These are phyloP conservation scores for Eudorina sp. DNA, from an alignment of 139 green algal species.

Conservation along the genomic window DNA sequence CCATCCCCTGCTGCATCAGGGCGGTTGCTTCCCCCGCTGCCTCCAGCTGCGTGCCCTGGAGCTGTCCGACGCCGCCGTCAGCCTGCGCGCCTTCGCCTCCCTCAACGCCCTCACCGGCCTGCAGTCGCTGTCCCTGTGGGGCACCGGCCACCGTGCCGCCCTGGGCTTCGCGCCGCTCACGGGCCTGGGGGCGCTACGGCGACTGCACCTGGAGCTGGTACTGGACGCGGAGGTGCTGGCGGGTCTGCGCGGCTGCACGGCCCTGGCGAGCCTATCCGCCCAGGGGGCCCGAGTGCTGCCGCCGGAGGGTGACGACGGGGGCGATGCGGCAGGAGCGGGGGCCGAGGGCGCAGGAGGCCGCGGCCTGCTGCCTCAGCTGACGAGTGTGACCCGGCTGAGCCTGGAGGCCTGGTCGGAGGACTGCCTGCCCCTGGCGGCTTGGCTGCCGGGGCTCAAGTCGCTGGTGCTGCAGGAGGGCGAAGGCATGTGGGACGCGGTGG, in stretches of 20 bases:
- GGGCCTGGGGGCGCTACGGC: background rate
- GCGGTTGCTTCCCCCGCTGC: background rate
- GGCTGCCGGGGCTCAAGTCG: constrained; percentile 17
- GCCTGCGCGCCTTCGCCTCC: background rate
- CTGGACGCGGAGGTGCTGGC: background rate
- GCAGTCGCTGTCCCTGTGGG: background rate
- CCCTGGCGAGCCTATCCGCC: constrained; percentile 9
- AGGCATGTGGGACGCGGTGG: constrained; percentile 28
- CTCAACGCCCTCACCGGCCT: constrained; percentile 25
- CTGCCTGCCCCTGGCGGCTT: constrained; percentile 19
- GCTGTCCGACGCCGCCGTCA: constrained; percentile 19
- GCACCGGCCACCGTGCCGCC: constrained; percentile 5
- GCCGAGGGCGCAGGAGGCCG: background rate
- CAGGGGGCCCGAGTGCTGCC: background rate
- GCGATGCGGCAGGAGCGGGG: background rate
- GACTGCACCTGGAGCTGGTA: constrained; percentile 37
- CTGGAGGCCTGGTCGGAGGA: constrained; percentile 13
- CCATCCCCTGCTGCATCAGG: background rate
- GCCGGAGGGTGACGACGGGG: background rate
- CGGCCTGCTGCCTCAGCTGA: background rate
- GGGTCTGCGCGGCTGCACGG: background rate
- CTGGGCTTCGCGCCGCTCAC: constrained; percentile 27
- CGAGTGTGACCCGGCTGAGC: constrained; percentile 14
- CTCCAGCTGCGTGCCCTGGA: constrained; percentile 11
- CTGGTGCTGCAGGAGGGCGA: constrained; percentile 28